phyloP scores from a whole-genome alignment of 2,329 filamentous ascomycete genomes.

The Pleurostoma richardsiae region DNA sequence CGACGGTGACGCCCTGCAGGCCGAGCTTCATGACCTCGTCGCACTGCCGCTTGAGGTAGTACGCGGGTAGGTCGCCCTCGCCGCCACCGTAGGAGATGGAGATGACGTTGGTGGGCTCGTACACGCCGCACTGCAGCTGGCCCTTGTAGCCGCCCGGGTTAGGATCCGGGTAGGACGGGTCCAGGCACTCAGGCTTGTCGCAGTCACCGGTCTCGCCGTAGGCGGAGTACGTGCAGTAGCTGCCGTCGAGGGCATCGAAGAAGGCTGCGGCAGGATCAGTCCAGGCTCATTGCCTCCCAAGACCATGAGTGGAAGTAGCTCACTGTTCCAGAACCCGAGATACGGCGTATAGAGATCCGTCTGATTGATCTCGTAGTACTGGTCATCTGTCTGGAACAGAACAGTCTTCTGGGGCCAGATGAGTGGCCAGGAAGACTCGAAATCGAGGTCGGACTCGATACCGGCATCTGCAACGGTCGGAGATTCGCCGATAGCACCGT shows the following conservation, averaged over 20 bases:
- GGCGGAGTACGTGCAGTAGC: conserved; percentile 35
- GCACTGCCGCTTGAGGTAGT: conserved; percentile 39
- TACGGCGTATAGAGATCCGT: conserved; percentile 13
- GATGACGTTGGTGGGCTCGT: conserved; percentile 45
- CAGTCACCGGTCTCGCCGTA: conserved; percentile 39
- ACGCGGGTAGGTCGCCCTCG: conserved; percentile 37
- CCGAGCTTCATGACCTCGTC: conserved; percentile 41
- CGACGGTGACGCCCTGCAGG: conserved; percentile 31
- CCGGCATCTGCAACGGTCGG: conserved; percentile 4
- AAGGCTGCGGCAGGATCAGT: conserved; percentile 27
- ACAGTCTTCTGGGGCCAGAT: conserved; percentile 43
- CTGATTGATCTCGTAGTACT: conserved; percentile 19
- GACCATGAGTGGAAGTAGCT: conserved; percentile 10
- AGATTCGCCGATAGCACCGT: conserved; percentile 15
- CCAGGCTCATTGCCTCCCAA: conserved; percentile 24
- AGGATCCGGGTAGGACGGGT: conserved; percentile 42
- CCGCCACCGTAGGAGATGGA: conserved; percentile 44
- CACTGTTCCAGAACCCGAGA: conserved; percentile 20
- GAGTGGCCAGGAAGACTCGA: conserved; percentile 39
- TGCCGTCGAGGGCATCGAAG: conserved; percentile 43
- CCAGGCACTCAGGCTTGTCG: conserved; percentile 29
- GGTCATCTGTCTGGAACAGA: conserved; percentile 20
- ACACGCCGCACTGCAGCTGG: conserved; percentile 22
- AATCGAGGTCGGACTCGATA: conserved; percentile 40
- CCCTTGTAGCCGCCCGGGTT: conserved; percentile 45